Evolutionary conservation across 108 stramenopile species (phyloP), one percentile per base, ranked within the genome.

Genomic region (Stephanodiscus triporus): DNA sequence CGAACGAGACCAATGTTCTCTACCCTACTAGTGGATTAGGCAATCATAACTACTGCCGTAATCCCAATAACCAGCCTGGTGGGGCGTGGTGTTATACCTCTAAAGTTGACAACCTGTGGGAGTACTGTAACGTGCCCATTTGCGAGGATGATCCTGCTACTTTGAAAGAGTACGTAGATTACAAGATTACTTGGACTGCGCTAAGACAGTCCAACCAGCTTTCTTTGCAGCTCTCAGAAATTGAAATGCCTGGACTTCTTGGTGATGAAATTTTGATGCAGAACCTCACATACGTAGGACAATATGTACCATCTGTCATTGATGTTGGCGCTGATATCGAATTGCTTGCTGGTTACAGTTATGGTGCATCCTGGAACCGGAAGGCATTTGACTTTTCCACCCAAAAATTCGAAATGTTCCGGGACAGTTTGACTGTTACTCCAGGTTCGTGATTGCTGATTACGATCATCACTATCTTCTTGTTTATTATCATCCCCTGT

Each of bases 21-120:
- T n/a, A n/a, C n/a, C n/a, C n/a, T n/a, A n/a, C n/a, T n/a, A n/a
- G n/a, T n/a, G n/a, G n/a, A n/a, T n/a, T n/a, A n/a, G 57, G 54
- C 4, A 32, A 58, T 23, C 45, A 66, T 20, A 69, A 69, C 68
- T 69, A 32, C 50, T 69, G 68, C 19, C 54, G 68, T 42, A 69
- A 69, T 36, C 68, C 68, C 16, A 58, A 69, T 69, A 17, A 17
- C 13, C 48, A 59, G 5, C 32, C 27, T 34, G 57, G 45, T 2
- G 60, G 60, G 60, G 66, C 66, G 1, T 69, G 68, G 68, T 69
- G 68, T 42, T 69, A 59, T 40, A 69, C 68, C 37, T 59, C 68
- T 27, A 30, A 49, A 23, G 26, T 56, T 17, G 59, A 27, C 9
- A 27, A n/a, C 22, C 20, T 20, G 0, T 61, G 60, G 60, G 60